Conservation (phyloP, 768 basidiomycete species). For the Mycena rosella region DNA sequence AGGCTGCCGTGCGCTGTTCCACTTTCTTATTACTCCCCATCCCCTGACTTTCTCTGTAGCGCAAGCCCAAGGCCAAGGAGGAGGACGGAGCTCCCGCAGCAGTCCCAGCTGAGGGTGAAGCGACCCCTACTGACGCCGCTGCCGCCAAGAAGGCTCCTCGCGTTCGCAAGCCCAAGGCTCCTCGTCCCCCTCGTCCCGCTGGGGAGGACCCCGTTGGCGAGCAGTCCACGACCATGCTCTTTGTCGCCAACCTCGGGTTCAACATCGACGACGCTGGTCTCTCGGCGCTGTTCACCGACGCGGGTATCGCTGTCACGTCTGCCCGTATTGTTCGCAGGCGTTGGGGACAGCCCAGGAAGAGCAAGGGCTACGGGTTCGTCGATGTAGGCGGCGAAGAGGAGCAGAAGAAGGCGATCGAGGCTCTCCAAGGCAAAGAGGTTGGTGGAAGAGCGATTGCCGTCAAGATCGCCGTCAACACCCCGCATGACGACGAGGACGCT, state of each 20-base stretch:
- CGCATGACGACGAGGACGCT: conserved; percentile 66
- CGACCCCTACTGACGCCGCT: conserved; percentile 50
- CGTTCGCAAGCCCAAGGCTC: conserved; percentile 67
- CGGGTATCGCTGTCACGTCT: conserved; percentile 83
- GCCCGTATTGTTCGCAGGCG: conserved; percentile 92
- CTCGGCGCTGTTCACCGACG: conserved; percentile 85
- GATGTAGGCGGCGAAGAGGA: conserved; percentile 91
- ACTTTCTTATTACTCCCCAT: conserved; percentile 25
- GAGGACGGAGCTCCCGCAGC: conserved; percentile 56
- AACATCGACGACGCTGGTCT: conserved; percentile 89
- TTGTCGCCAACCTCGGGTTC: conserved; percentile 99
- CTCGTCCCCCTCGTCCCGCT: conserved; percentile 73
- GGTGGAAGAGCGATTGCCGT: conserved; percentile 89
- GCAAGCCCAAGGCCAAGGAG: conserved; percentile 61
- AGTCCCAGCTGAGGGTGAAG: conserved; percentile 52
- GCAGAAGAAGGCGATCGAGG: conserved; percentile 91
- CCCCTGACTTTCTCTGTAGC: conserved; percentile 45
- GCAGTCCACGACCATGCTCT: conserved; percentile 90
- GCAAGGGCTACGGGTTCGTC: conserved; percentile 98
- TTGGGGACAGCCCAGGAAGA: conserved; percentile 86
- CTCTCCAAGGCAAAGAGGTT: conserved; percentile 89
- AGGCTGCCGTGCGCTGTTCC: conserved; percentile 61
- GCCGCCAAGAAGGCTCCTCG: conserved; percentile 64
- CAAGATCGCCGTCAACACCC: conserved; percentile 94
- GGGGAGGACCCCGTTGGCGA: conserved; percentile 91